Conservation (phyloP, 345 rosid genomes). For the Citrus maxima region DNA sequence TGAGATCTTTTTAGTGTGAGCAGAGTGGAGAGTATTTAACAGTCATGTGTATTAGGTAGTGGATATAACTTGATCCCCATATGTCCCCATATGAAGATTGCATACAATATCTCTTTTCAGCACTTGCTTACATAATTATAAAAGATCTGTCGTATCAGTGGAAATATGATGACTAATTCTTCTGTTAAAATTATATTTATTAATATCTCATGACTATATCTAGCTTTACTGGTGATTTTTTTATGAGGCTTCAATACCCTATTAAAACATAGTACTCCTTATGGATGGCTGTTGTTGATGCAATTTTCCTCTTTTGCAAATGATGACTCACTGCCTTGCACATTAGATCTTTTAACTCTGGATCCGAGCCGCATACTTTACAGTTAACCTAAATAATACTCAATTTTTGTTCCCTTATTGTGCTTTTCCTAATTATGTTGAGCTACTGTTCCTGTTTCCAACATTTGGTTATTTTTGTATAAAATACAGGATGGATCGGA, state of each 20-base stretch:
- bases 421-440: background rate
- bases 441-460: constrained; percentile 4
- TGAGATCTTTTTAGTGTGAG: background rate
- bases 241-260: background rate
- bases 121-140: too few species aligned
- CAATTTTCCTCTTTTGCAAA: background rate
- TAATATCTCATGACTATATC: background rate
- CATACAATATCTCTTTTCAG: background rate
- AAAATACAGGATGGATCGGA: constrained; percentile 41
- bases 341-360: background rate
- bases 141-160: background rate
- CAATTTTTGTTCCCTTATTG: background rate
- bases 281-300: background rate
- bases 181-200: too few species aligned
- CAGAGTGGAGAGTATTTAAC: background rate
- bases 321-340: background rate
- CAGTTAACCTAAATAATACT: constrained; percentile 3
- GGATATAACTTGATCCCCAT: background rate
- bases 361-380: background rate
- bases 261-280: background rate
- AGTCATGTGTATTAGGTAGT: background rate
- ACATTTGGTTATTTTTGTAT: constrained; percentile 8
- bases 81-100: background rate
- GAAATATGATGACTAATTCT: background rate
- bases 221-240: background rate